Evolutionary conservation across 306 rosid species (phyloP).

Genomic region (Oxytropis ochrocephala): DNA sequence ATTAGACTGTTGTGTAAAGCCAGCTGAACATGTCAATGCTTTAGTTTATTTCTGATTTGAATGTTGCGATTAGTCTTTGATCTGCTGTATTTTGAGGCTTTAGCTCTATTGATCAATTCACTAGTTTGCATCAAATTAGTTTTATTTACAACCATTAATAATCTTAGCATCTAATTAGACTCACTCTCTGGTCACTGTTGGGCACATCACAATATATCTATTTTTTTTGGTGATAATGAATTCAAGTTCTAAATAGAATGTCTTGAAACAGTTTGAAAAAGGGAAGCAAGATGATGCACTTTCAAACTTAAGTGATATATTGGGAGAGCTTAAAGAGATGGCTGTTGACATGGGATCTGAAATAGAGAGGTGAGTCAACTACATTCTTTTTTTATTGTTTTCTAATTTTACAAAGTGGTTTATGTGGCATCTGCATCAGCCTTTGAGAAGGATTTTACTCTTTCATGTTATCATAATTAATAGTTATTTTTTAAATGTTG

Average conservation of each 20-base stretch:
- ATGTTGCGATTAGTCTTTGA: neutral
- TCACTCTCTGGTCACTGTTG: neutral
- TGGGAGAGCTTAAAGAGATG: constrained; percentile 92
- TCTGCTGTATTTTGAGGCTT: neutral
- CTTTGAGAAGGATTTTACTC: neutral
- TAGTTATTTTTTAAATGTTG: constrained; percentile 20
- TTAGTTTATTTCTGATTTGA: neutral
- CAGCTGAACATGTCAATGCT: constrained; percentile 3
- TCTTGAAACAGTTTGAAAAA: constrained; percentile 55
- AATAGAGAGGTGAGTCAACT: constrained; percentile 63
- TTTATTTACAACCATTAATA: neutral
- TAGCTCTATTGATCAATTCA: neutral
- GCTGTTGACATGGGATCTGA: constrained; percentile 95
- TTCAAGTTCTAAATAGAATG: constrained; percentile 14
- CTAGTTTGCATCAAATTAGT: neutral
- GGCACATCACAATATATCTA: neutral
- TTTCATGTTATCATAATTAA: neutral
- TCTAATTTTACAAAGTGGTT: neutral
- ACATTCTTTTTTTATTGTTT: neutral
- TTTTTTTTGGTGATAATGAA: neutral
- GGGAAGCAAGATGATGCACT: constrained; percentile 88
- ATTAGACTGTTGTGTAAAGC: neutral
- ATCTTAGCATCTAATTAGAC: neutral
- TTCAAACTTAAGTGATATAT: constrained; percentile 60
- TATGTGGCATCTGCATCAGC: neutral